phyloP scores from a whole-genome alignment of 2,329 filamentous ascomycete genomes.

The Aspergillus felis region DNA sequence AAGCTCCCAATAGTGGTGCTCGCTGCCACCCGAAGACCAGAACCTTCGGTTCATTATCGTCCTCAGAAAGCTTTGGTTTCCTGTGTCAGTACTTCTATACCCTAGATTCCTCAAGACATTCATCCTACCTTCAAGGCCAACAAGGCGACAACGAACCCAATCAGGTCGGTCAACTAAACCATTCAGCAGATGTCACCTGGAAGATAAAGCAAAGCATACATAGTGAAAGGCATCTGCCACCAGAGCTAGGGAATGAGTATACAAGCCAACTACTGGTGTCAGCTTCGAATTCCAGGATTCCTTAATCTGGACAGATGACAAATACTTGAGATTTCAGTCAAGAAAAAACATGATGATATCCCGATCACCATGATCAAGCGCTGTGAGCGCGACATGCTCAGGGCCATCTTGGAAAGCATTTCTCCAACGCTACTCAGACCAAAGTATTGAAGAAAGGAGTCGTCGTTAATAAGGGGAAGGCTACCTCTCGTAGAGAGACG shows the following conservation, averaged over 20 bases:
- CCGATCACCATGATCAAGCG: slow-evolving; percentile 27
- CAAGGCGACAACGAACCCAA: slow-evolving; percentile 65
- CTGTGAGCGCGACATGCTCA: slow-evolving; percentile 26
- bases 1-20: slow-evolving; percentile 68
- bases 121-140: slow-evolving; percentile 55
- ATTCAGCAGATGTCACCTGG: slow-evolving; percentile 7
- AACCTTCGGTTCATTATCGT: slow-evolving; percentile 51
- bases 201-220: slow-evolving; percentile 41
- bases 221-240: slow-evolving; percentile 78
- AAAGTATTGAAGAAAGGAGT: background rate
- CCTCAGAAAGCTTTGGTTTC: slow-evolving; percentile 51
- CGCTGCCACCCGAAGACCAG: slow-evolving; percentile 75
- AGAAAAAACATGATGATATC: slow-evolving; percentile 30
- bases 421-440: background rate
- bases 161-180: slow-evolving; percentile 62
- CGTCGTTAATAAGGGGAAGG: background rate
- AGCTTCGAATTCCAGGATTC: background rate
- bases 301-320: background rate
- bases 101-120: slow-evolving; percentile 13
- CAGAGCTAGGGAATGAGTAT: slow-evolving; percentile 66
- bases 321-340: slow-evolving; percentile 29
- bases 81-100: slow-evolving; percentile 1
- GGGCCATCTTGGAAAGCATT: slow-evolving; percentile 15
- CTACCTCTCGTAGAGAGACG: background rate
- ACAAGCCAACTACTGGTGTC: slow-evolving; percentile 55